A percentile compares a stretch with the other conserved stretches of the same genome.
Evolutionary conservation across 129 eudicot species (phyloP).

Genomic region (Mikania micrantha): DNA sequence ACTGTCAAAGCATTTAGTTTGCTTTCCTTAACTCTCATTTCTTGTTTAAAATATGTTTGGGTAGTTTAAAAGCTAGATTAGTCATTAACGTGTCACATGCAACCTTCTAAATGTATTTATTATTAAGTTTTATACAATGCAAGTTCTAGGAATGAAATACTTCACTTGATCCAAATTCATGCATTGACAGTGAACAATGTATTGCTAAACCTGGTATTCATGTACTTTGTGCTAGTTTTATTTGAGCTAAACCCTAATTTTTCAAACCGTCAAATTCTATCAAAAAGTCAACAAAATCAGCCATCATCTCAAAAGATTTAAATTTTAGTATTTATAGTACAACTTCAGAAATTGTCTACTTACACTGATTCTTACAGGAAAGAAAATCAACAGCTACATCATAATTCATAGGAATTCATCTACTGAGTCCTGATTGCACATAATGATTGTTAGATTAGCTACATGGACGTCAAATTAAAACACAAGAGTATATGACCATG

Average conservation of each 20-base stretch:
- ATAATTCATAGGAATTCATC: background rate
- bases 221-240: background rate
- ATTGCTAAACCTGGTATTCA: background rate
- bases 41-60: background rate
- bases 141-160: background rate
- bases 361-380: background rate
- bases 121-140: background rate
- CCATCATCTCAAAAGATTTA: background rate
- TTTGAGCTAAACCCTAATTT: background rate
- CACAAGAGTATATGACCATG: background rate
- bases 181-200: background rate
- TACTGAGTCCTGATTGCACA: background rate
- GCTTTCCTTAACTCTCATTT: conserved; percentile 1
- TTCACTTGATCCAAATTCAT: conserved; percentile 8
- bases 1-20: background rate
- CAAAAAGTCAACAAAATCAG: conserved; percentile 1
- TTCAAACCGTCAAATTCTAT: background rate
- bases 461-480: background rate
- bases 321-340: background rate
- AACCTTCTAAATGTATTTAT: background rate
- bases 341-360: background rate
- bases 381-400: background rate
- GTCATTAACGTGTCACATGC: background rate
- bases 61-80: conserved; percentile 1
- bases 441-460: background rate